Base-by-base conservation (phyloP, 2,329 filamentous ascomycete genomes). In the Paracoccidioides brasiliensis region DNA sequence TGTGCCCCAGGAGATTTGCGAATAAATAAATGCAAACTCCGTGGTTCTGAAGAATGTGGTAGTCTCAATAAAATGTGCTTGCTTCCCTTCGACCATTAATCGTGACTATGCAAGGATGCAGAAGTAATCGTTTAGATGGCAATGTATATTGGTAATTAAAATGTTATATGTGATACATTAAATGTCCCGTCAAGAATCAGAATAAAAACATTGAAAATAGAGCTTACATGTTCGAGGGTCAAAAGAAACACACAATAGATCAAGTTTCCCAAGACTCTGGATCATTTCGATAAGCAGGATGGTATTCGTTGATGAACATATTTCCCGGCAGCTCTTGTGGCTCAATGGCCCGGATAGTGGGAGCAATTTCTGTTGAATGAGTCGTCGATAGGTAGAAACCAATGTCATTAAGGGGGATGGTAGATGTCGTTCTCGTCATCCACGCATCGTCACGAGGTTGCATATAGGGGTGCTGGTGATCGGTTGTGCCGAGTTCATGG, bases 221-320 rank as follows among this genome's bases (percentile, higher is more conserved):
- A 45, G 9, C 33, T 28, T 9, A 12, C n/a, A 9, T 38, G 10
- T 8, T 3, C 2, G 8, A 48, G 9, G 30, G 35, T 10, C 35
- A 15, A 4, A 32, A 15, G 37, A 32, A 32, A 28, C 7, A 52
- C 12, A 44, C 42, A 43, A n/a, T 44, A 8, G 7, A n/a, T 42
- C 28, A 42, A n/a, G 8, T 30, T 37, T n/a, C n/a, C 49, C 49
- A 42, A 4, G 38, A 32, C 38, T 38, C 52, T 15, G 53, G 35
- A 48, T 49, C 44, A 30, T 46, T 41, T 30, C 52, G 28, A 40
- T 54, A 54, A 30, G 58, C 56, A 10, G 59, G 59, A 52, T 61
- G 58, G 44, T 60, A 53, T 41, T 60, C 58, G 40, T 59, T 52
- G 7, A 59, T 57, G 49, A 55, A 55, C 30, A 52, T 60, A 38